phyloP scores from a whole-genome alignment of 1,139 yeast genomes.

The Zygoascus sp. region DNA sequence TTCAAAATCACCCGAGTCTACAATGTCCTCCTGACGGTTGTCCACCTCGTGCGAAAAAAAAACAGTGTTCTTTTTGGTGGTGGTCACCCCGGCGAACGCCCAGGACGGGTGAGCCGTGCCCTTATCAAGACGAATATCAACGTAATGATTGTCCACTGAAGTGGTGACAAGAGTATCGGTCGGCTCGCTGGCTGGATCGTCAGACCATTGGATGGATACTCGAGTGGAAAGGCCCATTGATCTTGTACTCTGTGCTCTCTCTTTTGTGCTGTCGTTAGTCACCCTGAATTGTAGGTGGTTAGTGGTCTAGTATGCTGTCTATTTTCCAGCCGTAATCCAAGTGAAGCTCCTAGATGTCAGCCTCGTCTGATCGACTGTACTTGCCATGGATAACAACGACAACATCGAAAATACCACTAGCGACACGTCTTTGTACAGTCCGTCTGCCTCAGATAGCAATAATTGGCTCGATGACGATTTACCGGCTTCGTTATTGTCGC shows the following conservation, averaged over 20 bases:
- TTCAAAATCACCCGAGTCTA: slow-evolving; percentile 41
- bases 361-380: too few relatives aligned
- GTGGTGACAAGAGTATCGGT: slow-evolving; percentile 53
- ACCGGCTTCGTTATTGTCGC: slow-evolving; percentile 11
- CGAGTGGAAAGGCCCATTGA: slow-evolving; percentile 40
- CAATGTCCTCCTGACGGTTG: slow-evolving; percentile 27
- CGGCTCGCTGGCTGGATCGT: slow-evolving; percentile 41
- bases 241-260: not conserved
- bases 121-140: slow-evolving; percentile 40
- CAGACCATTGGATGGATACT: slow-evolving; percentile 52
- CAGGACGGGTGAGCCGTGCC: slow-evolving; percentile 33
- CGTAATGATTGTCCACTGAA: slow-evolving; percentile 41
- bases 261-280: not conserved
- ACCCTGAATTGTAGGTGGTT: not conserved
- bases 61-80: slow-evolving; percentile 29
- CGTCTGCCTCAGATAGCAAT: not conserved
- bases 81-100: slow-evolving; percentile 44
- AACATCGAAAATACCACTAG: not conserved
- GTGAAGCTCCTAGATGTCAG: too few relatives aligned
- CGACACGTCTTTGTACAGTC: not conserved
- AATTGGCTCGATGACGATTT: slow-evolving; percentile 1
- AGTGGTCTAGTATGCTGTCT: not conserved
- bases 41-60: slow-evolving; percentile 44
- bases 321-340: not conserved
- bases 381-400: not conserved